Base-by-base conservation (phyloP, 2,329 filamentous ascomycete genomes). In the Clonostachys rhizophaga region DNA sequence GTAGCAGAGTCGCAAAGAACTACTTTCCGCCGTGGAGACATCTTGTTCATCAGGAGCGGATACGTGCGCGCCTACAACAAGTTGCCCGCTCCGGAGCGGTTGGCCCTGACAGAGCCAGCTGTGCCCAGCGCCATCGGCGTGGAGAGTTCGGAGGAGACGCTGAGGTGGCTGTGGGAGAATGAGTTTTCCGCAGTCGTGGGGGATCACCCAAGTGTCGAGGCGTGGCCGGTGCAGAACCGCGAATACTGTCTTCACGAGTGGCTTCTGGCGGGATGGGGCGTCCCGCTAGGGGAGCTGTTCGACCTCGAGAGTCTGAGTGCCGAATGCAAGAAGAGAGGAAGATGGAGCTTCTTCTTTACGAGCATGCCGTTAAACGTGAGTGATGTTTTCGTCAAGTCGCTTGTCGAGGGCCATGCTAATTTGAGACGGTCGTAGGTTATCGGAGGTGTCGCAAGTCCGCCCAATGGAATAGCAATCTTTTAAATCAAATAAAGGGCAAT, bases 81-180 rank as follows among this genome's bases (percentile, higher is more conserved):
- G 8, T 58, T 70, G 3, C 54, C 64, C 2, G 51, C 56, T 1
- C 64, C 65, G 6, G 62, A 74, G 45, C 64, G 70, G 18, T 58
- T 55, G 2, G 54, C 66, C 6, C 54, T 72, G 2, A 61, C 63
- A 4, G 56, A 60, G 7, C 57, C 58, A 6, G 51, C 54, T 0
- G 48, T 58, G 0, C 63, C 64, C 0, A 59, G 65, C 2, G 50
- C 56, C 7, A 57, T 62, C 47, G 78, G 77, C 1, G 64, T 80
- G 3, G 68, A 77, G 44, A 72, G 72, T 1, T 71, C 69, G 3
- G 64, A 72, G 14, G 68, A 67, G 6, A 72, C 71, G 7, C 65
- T 80, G 13, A 66, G 70, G 36, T 84, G 79, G 79, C 63, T 83
- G 16, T 83, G 79, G 78, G 72, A 81, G 46, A 68, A 74, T 6